phyloP scores from a whole-genome alignment of 805 yeast species.

The Hyphopichia homilentoma region DNA sequence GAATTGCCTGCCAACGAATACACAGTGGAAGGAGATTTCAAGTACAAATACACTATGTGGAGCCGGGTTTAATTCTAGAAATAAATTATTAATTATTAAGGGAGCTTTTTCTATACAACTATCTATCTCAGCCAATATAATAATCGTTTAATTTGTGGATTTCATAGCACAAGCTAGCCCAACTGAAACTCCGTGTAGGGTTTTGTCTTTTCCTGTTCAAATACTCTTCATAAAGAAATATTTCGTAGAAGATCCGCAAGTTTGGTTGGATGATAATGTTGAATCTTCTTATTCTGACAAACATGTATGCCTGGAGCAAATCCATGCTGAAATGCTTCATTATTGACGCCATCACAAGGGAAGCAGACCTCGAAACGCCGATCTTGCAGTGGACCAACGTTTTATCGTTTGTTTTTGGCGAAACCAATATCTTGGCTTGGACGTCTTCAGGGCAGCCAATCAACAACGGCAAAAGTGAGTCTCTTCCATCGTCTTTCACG shows the following conservation, averaged over 20 bases:
- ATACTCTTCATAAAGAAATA: constrained; percentile 24
- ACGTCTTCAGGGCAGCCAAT: constrained; percentile 25
- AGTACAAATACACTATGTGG: constrained; percentile 63
- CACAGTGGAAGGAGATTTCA: constrained; percentile 40
- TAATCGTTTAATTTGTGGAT: constrained; percentile 24
- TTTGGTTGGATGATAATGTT: constrained; percentile 43
- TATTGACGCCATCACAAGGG: constrained; percentile 35
- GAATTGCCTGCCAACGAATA: constrained; percentile 20
- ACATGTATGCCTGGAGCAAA: constrained; percentile 33
- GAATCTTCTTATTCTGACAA: constrained; percentile 34
- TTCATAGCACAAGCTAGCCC: constrained; percentile 29
- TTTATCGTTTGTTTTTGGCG: constrained; percentile 11
- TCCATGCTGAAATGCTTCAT: constrained; percentile 29
- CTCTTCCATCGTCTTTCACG: constrained; percentile 37
- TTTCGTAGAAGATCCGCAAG: constrained; percentile 34
- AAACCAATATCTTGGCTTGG: constrained; percentile 8
- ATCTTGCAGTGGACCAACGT: constrained; percentile 37
- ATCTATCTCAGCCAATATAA: constrained; percentile 17
- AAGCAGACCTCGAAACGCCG: constrained; percentile 42
- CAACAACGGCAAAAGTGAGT: constrained; percentile 26
- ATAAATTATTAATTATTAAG: too few relatives aligned
- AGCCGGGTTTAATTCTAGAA: constrained; percentile 9
- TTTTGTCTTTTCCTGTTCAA: constrained; percentile 11
- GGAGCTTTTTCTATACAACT: too few relatives aligned
- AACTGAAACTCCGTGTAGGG: constrained; percentile 16